Evolutionary conservation across 2,329 filamentous ascomycete genomes (phyloP).

Genomic region (Rutstroemia sp.): DNA sequence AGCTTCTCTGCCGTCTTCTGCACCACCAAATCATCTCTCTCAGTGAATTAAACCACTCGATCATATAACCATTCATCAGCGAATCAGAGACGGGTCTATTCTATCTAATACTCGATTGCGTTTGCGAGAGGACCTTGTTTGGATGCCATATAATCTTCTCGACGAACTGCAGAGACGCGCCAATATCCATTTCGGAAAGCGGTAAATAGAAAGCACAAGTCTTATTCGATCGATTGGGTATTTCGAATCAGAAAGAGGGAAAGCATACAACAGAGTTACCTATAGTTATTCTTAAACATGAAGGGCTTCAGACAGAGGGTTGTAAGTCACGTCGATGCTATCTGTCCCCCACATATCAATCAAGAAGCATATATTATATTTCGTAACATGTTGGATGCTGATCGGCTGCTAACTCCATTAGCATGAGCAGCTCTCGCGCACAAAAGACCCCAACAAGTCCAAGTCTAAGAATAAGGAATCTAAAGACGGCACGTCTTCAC

Average conservation of each 20-base stretch:
- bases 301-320: constrained; percentile 97
- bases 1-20: neutral
- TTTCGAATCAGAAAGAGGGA: neutral
- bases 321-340: constrained; percentile 50
- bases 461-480: constrained; percentile 63
- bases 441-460: constrained; percentile 78
- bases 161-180: constrained; percentile 1
- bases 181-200: neutral
- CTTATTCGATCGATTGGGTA: neutral
- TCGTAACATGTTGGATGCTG: constrained; percentile 1
- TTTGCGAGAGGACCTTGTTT: neutral
- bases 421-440: constrained; percentile 82
- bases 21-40: neutral
- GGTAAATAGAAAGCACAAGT: constrained; percentile 1
- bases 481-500: constrained; percentile 74
- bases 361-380: neutral
- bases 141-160: neutral
- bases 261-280: neutral
- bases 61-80: neutral
- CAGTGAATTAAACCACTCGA: neutral
- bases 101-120: neutral
- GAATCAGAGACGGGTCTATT: neutral
- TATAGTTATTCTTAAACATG: constrained; percentile 52
- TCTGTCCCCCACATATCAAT: constrained; percentile 8
- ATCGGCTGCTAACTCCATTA: constrained; percentile 41